Evolutionary conservation across 2,329 filamentous ascomycete species (phyloP), one percentile per base, ranked within the genome.

Genomic region (Apiospora arundinis): DNA sequence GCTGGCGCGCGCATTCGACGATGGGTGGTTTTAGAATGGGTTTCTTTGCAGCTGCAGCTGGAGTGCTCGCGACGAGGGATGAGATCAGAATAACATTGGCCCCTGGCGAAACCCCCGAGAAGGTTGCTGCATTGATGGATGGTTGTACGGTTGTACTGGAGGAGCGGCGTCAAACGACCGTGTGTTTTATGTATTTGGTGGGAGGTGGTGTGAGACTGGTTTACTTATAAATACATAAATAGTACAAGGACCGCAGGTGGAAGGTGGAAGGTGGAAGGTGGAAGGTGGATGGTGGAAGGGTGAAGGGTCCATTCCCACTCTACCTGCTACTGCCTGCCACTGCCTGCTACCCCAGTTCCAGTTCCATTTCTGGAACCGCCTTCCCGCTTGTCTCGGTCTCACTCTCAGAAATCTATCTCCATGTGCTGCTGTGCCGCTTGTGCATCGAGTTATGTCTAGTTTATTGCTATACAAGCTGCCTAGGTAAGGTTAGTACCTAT

Each of bases 131-230:
- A 63, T 23, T 63, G 56, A 40, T 40, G 21, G 32, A 63, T n/a
- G 32, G 56, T 63, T 40, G 56, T 63, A 63, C 32, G 7, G 32
- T 63, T 9, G 56, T 45, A 45, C 42, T 45, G 42, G 42, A 45
- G 14, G 42, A 37, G 56, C 56, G 52, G 52, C 56, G 56, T 63
- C 56, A 63, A 63, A 63, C 56, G 21, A 18, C 56, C 56, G 56
- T 63, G 56, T 63, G 56, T 63, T 63, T 63, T 63, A 63, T 40
- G 32, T 56, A n/a, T 63, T 63, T 63, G 56, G 32, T 40, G 32
- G 32, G 32, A n/a, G n/a, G 28, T 63, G 56, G 56, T 63, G 56
- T 32, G 56, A 63, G 56, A 37, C 56, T 63, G 32, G 32, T 6
- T 3, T 6, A 32, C 32, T 32, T 32, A 32, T 63, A 63, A 63